Conservation (phyloP, 2,329 filamentous ascomycete species). For the Fusarium sp. region DNA sequence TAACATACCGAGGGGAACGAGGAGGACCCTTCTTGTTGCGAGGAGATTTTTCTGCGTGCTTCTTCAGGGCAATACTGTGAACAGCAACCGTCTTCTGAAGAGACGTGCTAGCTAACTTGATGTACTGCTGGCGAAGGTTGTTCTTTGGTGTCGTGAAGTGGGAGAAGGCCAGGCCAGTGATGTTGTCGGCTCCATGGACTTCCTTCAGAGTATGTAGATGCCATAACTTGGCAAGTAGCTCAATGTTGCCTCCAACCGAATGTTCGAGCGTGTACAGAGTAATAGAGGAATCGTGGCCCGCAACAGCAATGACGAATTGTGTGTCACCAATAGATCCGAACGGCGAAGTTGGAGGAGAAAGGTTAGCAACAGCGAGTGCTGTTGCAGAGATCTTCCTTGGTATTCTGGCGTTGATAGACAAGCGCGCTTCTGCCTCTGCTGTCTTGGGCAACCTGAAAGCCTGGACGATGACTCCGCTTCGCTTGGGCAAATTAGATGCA, state of each 20-base stretch:
- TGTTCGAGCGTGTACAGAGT: slow-evolving; percentile 83
- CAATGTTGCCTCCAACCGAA: slow-evolving; percentile 58
- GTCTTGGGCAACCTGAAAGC: slow-evolving; percentile 64
- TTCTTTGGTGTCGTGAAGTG: slow-evolving; percentile 66
- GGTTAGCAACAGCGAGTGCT: slow-evolving; percentile 79
- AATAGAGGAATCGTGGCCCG: slow-evolving; percentile 82
- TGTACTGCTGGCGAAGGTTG: slow-evolving; percentile 52
- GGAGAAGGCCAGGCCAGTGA: slow-evolving; percentile 70
- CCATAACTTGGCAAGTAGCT: slow-evolving; percentile 64
- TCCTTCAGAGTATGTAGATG: slow-evolving; percentile 65
- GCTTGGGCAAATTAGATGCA: slow-evolving; percentile 68
- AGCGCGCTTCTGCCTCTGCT: slow-evolving; percentile 56
- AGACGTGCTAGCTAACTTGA: slow-evolving; percentile 85
- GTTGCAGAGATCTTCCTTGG: slow-evolving; percentile 78
- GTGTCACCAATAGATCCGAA: slow-evolving; percentile 68
- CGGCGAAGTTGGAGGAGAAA: slow-evolving; percentile 67
- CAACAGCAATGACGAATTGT: slow-evolving; percentile 84
- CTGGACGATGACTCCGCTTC: slow-evolving; percentile 67
- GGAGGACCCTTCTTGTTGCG: slow-evolving; percentile 55
- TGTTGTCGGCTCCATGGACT: slow-evolving; percentile 65
- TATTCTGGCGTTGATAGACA: slow-evolving; percentile 67
- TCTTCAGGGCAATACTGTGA: slow-evolving; percentile 78
- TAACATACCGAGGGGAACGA: slow-evolving; percentile 74
- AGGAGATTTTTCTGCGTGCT: slow-evolving; percentile 53
- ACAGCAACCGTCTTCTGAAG: slow-evolving; percentile 84